Percentiles rank a stretch among this genome's conserved stretches.
Conservation (phyloP, 1,284 basidiomycete species). For the Fomitopsis pinicola region DNA sequence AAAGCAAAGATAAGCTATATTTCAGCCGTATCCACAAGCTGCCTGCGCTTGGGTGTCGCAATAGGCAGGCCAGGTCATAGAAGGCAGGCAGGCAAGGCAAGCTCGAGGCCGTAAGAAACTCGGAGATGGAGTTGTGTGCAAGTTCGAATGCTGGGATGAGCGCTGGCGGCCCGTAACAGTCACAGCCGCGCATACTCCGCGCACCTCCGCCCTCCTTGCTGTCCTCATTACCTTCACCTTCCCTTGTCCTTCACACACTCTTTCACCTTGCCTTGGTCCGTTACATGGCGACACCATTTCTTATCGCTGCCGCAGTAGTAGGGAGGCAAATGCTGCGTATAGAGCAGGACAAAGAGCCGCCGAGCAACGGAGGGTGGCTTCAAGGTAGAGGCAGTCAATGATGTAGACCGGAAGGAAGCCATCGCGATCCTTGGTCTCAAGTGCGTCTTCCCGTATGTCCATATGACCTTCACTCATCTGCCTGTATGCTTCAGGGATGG, state of each 20-base stretch:
- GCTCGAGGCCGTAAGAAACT: too few species aligned
- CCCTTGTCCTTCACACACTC: neutral
- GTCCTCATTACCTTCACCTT: neutral
- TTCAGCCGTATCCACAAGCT: too few species aligned
- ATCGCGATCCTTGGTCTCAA: conserved; percentile 89
- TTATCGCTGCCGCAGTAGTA: conserved; percentile 76
- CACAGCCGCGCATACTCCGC: neutral
- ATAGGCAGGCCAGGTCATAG: too few species aligned
- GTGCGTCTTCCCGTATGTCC: conserved; percentile 41
- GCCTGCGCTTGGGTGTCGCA: too few species aligned
- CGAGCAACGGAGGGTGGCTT: conserved; percentile 94
- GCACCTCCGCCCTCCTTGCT: neutral
- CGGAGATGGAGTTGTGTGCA: too few species aligned
- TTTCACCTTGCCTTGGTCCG: too few species aligned
- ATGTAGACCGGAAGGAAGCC: conserved; percentile 89
- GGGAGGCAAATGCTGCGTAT: conserved; percentile 67
- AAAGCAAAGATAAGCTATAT: too few species aligned
- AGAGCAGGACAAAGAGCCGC: conserved; percentile 50
- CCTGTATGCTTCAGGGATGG: conserved; percentile 54
- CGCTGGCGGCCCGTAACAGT: neutral
- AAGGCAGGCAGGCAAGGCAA: too few species aligned
- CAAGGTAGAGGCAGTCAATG: conserved; percentile 75
- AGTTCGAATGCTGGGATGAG: too few species aligned
- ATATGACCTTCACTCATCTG: conserved; percentile 1
- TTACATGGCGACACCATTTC: conserved; percentile 68